Conservation (phyloP, 1,284 basidiomycete genomes). For the Heterobasidion parviporum region DNA sequence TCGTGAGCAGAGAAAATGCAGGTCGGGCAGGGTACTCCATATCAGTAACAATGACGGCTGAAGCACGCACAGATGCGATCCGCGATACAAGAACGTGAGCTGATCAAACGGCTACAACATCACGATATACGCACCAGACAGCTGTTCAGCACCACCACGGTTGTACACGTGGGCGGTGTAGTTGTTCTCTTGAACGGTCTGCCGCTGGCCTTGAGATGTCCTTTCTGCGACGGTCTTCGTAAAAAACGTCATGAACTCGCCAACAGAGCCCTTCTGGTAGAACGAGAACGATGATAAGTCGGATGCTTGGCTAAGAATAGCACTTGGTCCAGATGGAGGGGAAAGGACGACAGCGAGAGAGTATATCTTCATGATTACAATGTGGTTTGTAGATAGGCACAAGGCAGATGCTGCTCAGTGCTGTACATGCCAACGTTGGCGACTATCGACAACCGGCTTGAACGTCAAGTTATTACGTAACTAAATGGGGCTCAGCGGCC, state of each 20-base stretch:
- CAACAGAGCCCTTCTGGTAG: conserved; percentile 82
- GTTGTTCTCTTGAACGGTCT: conserved; percentile 92
- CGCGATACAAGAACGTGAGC: neutral
- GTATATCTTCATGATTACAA: conserved; percentile 57
- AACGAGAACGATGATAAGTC: conserved; percentile 93
- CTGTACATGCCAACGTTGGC: too few relatives aligned
- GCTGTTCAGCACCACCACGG: conserved; percentile 67
- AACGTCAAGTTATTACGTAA: too few relatives aligned
- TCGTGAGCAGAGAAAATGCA: conserved; percentile 92
- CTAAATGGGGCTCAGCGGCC: too few relatives aligned
- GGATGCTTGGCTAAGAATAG: conserved; percentile 64
- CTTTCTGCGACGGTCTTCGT: conserved; percentile 90
- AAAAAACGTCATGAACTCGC: conserved; percentile 89
- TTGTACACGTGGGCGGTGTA: conserved; percentile 95
- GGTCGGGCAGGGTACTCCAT: conserved; percentile 95
- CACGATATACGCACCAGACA: conserved; percentile 54
- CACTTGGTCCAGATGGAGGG: conserved; percentile 47
- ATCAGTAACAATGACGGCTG: conserved; percentile 91
- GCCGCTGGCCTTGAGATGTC: conserved; percentile 79
- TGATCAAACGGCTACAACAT: neutral
- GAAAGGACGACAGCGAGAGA: conserved; percentile 55
- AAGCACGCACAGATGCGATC: neutral
- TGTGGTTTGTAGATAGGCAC: conserved; percentile 5
- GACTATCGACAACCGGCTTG: too few relatives aligned
- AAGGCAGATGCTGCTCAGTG: too few relatives aligned